Percentiles rank a stretch among this genome's conserved stretches.
Evolutionary conservation across 257 asterid species (phyloP).

Genomic region (Primulina huaijiensis): DNA sequence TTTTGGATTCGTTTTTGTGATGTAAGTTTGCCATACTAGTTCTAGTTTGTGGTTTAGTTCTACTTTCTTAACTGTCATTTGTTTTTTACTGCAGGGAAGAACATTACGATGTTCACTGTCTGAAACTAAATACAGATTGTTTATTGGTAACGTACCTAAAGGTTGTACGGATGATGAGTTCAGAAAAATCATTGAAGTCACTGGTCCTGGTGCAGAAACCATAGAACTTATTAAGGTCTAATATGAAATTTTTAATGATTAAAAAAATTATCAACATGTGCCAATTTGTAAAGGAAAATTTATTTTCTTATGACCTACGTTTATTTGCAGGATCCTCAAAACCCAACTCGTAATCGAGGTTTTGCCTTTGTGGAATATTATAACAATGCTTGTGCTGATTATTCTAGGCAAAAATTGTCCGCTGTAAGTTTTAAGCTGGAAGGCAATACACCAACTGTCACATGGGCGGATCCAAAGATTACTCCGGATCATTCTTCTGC

Average conservation of each 20-base stretch:
- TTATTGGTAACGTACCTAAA: constrained; percentile 90
- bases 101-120: constrained; percentile 80
- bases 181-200: constrained; percentile 58
- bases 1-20: not conserved
- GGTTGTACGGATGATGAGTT: constrained; percentile 76
- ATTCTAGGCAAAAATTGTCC: constrained; percentile 73
- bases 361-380: constrained; percentile 92
- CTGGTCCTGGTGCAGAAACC: constrained; percentile 90
- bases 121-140: constrained; percentile 83
- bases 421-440: constrained; percentile 67
- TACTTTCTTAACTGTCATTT: constrained; percentile 15
- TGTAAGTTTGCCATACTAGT: constrained; percentile 8
- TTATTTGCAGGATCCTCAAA: constrained; percentile 76
- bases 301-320: constrained; percentile 27
- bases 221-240: constrained; percentile 88
- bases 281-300: constrained; percentile 7
- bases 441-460: constrained; percentile 78
- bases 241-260: constrained; percentile 11
- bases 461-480: constrained; percentile 96
- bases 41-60: constrained; percentile 15
- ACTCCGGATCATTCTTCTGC: constrained; percentile 80
- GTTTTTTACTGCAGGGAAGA: constrained; percentile 66
- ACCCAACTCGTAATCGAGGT: constrained; percentile 81
- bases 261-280: constrained; percentile 13
- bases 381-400: constrained; percentile 97